These are phyloP conservation scores for Chlorella sorokiniana DNA, from an alignment of 139 green algal species.

Conservation along the genomic window DNA sequence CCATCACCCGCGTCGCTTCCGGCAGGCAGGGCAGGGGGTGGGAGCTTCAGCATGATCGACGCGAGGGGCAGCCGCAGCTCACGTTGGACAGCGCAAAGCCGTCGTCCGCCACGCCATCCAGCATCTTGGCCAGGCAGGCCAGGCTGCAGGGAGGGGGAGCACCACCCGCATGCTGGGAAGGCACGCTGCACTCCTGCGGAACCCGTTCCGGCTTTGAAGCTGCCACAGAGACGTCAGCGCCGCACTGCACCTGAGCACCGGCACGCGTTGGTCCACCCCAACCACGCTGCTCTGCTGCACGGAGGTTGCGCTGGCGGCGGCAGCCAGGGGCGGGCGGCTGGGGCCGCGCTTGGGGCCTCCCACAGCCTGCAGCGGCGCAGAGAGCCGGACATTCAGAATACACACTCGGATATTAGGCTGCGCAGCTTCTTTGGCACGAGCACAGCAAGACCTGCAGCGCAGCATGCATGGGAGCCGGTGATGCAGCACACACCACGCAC, in stretches of 20 bases:
- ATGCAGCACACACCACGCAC: no score
- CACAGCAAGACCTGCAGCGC: no score
- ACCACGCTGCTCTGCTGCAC: not conserved
- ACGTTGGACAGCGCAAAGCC: not conserved
- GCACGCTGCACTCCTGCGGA: not conserved
- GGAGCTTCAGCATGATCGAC: not conserved
- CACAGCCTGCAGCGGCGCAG: slow-evolving; percentile 8
- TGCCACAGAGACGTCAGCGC: no score
- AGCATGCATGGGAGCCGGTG: no score
- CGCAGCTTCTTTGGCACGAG: no score
- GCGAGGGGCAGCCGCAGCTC: not conserved
- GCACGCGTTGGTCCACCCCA: slow-evolving; percentile 26
- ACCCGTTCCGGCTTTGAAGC: no score
- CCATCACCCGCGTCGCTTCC: no score
- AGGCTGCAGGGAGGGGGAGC: slow-evolving; percentile 21
- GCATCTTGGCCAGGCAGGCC: slow-evolving; percentile 17
- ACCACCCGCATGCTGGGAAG: not conserved
- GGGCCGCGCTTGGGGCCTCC: slow-evolving; percentile 1
- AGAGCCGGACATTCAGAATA: no score
- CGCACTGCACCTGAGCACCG: slow-evolving; percentile 19
- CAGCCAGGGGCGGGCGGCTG: not conserved
- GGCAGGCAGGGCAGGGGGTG: no score
- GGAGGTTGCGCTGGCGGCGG: not conserved
- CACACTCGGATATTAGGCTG: no score
- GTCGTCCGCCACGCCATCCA: slow-evolving; percentile 1